Percentiles rank a stretch among this genome's conserved stretches.
Evolutionary conservation across 495 filamentous ascomycete genomes (phyloP).

Genomic region (Cercophora newfieldiana): DNA sequence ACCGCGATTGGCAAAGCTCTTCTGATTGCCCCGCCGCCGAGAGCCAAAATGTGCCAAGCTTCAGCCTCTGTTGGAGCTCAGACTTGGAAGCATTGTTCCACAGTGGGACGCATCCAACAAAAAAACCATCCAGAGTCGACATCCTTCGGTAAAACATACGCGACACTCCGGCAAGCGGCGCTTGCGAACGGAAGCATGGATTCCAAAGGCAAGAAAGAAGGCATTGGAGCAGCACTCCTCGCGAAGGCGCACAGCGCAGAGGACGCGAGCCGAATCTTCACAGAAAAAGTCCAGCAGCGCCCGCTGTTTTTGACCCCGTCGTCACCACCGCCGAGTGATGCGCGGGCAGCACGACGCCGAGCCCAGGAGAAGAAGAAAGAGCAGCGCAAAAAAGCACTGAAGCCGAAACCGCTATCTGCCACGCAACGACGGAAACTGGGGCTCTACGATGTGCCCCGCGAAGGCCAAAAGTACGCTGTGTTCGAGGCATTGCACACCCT

Average conservation of each 20-base stretch:
- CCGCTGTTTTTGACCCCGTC: slow-evolving; percentile 78
- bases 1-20: slow-evolving; percentile 9
- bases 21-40: neutral
- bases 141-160: neutral
- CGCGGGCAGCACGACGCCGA: slow-evolving; percentile 62
- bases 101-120: neutral
- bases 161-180: neutral
- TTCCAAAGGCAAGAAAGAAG: slow-evolving; percentile 22
- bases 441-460: slow-evolving; percentile 70
- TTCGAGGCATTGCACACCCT: slow-evolving; percentile 75
- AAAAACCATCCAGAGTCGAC: neutral
- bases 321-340: slow-evolving; percentile 61
- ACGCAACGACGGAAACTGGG: slow-evolving; percentile 70
- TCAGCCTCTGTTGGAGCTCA: neutral
- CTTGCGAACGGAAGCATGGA: slow-evolving; percentile 19
- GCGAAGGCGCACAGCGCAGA: slow-evolving; percentile 70
- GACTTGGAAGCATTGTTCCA: neutral
- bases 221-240: slow-evolving; percentile 68
- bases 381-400: slow-evolving; percentile 57
- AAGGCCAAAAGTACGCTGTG: slow-evolving; percentile 68
- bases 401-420: slow-evolving; percentile 77
- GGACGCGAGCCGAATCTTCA: slow-evolving; percentile 67
- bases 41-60: neutral
- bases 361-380: slow-evolving; percentile 56
- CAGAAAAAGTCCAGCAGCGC: slow-evolving; percentile 77